Evolutionary conservation across 2,329 filamentous ascomycete species (phyloP), one percentile per base, ranked within the genome.

Genomic region (Dothistroma pini): DNA sequence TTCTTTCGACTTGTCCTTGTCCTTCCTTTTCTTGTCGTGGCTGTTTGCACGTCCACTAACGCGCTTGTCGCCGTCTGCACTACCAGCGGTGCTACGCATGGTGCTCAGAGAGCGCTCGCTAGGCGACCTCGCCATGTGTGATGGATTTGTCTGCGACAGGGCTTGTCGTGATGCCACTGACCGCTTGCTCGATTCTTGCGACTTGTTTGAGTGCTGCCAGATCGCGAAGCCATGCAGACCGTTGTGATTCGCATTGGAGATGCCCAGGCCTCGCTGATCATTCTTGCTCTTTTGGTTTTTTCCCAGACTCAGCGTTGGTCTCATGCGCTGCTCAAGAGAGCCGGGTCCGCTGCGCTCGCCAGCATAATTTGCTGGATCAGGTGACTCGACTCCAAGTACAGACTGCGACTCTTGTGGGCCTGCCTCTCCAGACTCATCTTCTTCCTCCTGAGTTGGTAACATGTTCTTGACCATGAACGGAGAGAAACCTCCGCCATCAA

Each of bases 271-370:
- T 57, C 68, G 70, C 44, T 64, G 60, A 9, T 75, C 69, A 32
- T 61, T 55, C 60, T 71, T 72, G 50, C 62, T 49, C 51, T 68
- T 68, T 55, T 65, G 69, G 51, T 62, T 65, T 67, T 72, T 80
- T 41, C 74, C 76, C 66, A 81, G 76, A 21, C 83, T 88, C 71
- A 96, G 77, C 0, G 93, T 97, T 12, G 95, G 92, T 58, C 88
- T 88, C 47, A 97, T 81, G 38, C 93, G 87, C 57, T 92, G 81
- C 72, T 96, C 92, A 25, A 97, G 83, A 32, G 90, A 89, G 3
- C 89, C 89, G 9, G 89, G 83, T 12, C 87, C 84, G 5, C 84
- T 87, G 9, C 81, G 78, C 62, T 85, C 84, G 19, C 52, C 51
- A 22, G 51, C 7, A 29, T 63, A 52, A 9, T 54, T 25, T 6